Evolutionary conservation across 305 asterid genomes (phyloP), one percentile per base, ranked within the genome.

Genomic region (Fraxinus xanthoxyloides): DNA sequence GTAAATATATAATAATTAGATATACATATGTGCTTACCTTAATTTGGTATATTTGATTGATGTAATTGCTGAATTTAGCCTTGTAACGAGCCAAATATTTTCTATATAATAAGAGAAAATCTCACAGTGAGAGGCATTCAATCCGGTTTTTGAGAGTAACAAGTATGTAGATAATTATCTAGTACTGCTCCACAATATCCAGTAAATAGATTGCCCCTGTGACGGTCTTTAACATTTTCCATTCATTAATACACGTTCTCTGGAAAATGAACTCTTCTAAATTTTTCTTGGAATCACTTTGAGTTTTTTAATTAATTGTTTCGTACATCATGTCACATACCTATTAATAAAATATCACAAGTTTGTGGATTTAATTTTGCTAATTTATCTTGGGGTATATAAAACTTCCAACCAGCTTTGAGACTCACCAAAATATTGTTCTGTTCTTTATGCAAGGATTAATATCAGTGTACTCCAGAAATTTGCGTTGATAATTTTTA

Each of bases 81-180:
- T 59, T 59, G 69, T 21, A 56, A 59, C 28, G 31, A 59, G 69
- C 67, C 28, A 56, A 19, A 56, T 56, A 56, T 56, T 56, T 19
- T 56, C 67, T 56, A 6, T 48, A 48, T n/a, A 54, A 1, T 54
- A 59, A 59, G 31, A 59, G 69, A 59, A 8, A 59, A 15, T 21
- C 69, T 59, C 69, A 21, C 69, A 59, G 69, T 59, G 69, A 59
- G 69, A 59, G 69, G 69, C 5, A 59, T 59, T 21, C 30, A 21
- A 59, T 59, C 31, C 30, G 15, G 4, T 23, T 48, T 48, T 48
- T 40, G 54, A 73, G 21, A 72, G 76, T 77, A 5, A 67, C 21
- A 79, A n/a, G 59, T 56, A 54, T 81, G 59, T 70, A 70, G 78
- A 65, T 77, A 59, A 72, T 34, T 72, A 70, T 30, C 75, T 70